These are phyloP conservation scores for Fusarium cyanostomum DNA, from an alignment of 2,329 filamentous ascomycete genomes.

Conservation along the genomic window DNA sequence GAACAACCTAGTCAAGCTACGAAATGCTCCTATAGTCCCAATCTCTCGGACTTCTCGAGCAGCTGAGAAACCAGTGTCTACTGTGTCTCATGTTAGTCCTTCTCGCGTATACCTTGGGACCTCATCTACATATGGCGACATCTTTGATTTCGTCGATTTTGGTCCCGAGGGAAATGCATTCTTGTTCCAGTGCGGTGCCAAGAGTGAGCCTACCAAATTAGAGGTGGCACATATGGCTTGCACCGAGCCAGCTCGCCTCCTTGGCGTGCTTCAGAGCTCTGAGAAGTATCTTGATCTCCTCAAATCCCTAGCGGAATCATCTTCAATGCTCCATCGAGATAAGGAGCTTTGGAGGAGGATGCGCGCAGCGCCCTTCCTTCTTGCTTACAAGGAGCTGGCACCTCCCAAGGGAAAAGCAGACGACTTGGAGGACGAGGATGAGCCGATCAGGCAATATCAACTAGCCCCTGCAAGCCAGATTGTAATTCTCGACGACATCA, in stretches of 20 bases:
- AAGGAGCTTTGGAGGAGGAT: conserved; percentile 81
- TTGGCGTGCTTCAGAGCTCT: conserved; percentile 79
- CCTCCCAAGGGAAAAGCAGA: conserved; percentile 57
- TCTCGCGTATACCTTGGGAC: conserved; percentile 82
- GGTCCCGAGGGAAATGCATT: conserved; percentile 88
- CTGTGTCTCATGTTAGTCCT: conserved; percentile 64
- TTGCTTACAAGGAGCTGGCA: conserved; percentile 81
- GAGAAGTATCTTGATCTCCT: conserved; percentile 90
- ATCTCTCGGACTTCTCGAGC: conserved; percentile 55
- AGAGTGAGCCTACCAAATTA: conserved; percentile 85
- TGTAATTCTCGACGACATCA: conserved; percentile 86
- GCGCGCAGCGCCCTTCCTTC: conserved; percentile 77
- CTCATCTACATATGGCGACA: conserved; percentile 77
- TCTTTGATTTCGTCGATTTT: conserved; percentile 98
- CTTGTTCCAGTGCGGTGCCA: conserved; percentile 86
- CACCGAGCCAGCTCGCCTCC: conserved; percentile 81
- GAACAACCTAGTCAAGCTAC: conserved; percentile 67
- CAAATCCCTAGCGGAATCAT: conserved; percentile 79
- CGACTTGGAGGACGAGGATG: conserved; percentile 68
- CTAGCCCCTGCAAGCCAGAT: conserved; percentile 77
- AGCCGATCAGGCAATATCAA: conserved; percentile 79
- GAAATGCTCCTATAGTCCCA: conserved; percentile 76
- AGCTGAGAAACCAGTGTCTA: conserved; percentile 54
- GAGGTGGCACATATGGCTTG: conserved; percentile 89
- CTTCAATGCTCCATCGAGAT: conserved; percentile 76